Base-by-base conservation (phyloP, 2,329 filamentous ascomycete species). In the Epichloe sp. region DNA sequence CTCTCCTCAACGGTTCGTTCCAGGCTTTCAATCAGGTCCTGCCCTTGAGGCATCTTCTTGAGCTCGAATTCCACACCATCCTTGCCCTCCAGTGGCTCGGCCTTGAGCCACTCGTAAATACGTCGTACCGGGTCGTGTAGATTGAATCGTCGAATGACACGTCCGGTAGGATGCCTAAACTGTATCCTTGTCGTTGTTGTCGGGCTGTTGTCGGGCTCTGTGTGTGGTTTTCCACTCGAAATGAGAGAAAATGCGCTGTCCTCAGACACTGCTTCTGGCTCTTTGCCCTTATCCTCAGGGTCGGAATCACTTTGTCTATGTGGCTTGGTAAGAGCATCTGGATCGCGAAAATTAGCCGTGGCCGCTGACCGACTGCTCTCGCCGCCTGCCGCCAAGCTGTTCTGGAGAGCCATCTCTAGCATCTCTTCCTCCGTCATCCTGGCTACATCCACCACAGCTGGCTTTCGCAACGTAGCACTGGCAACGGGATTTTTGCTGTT, bases 391-490 rank as follows among this genome's bases (percentile, higher is more conserved):
- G 81, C 83, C 44, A 97, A 71, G 63, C 90, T 96, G 69, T 94
- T 93, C 65, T 90, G 82, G 63, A 98, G 68, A 0, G 93, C 93
- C 78, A 96, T 83, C 66, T 96, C 86, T 58, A 98, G 72, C 89
- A 95, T 95, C 70, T 98, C 90, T 47, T 97, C 90, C 64, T 98
- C 93, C 0, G 88, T 95, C 84, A 98, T 91, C 40, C 86, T 82
- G 53, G 86, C 85, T 2, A 96, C 79, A 57, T 91, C 87, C 50
- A 86, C 75, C 48, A 79, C 75, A 62, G 84, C 83, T 44, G 79
- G 73, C 51, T 77, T 76, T 62, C 88, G 85, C 3, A 82, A 76
- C 34, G 62, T 60, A 15, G 65, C 51, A 63, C 82, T 85, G 23
- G 88, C 85, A 4, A 98, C 88, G 0, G 93, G 93, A 62, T 98